Evolutionary conservation across 2,329 filamentous ascomycete species (phyloP).

Genomic region (Akanthomyces dipterigenus): DNA sequence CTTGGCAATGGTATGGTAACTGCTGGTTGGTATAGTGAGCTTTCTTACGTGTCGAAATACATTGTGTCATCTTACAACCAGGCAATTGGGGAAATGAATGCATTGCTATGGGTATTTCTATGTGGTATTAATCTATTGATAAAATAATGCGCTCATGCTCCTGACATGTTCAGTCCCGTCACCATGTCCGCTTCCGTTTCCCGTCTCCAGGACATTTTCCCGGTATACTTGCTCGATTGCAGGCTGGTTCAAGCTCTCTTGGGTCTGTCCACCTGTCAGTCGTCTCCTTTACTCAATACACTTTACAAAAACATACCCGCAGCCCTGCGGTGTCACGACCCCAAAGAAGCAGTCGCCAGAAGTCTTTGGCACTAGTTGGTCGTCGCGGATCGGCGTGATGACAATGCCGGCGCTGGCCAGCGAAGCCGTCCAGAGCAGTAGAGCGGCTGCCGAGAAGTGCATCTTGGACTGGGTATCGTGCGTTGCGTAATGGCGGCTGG

Average conservation of each 20-base stretch:
- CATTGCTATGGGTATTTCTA: not conserved
- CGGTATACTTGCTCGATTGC: no score
- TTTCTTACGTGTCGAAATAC: no score
- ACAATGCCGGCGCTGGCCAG: conserved; percentile 47
- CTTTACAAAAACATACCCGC: conserved; percentile 38
- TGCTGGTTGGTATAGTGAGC: no score
- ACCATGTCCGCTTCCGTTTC: not conserved
- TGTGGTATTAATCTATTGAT: not conserved
- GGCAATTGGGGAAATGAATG: not conserved
- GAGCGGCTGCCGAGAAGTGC: conserved; percentile 18
- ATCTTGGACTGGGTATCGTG: not conserved
- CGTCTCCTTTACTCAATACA: conserved; percentile 15
- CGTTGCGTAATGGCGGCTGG: not conserved
- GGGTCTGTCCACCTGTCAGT: not conserved
- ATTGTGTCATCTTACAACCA: no score
- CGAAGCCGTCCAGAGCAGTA: conserved; percentile 38
- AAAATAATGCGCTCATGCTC: not conserved
- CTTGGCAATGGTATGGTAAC: no score
- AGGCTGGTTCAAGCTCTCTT: not conserved
- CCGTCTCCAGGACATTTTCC: no score
- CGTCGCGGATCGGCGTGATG: conserved; percentile 43
- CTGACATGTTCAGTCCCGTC: not conserved
- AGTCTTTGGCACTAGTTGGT: conserved; percentile 45
- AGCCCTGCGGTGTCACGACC: conserved; percentile 48
- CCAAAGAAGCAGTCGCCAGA: conserved; percentile 50